Percentiles rank a stretch among this genome's conserved stretches.
phyloP scores from a whole-genome alignment of 352 stramenopile species.

The Albugo laibachii region DNA sequence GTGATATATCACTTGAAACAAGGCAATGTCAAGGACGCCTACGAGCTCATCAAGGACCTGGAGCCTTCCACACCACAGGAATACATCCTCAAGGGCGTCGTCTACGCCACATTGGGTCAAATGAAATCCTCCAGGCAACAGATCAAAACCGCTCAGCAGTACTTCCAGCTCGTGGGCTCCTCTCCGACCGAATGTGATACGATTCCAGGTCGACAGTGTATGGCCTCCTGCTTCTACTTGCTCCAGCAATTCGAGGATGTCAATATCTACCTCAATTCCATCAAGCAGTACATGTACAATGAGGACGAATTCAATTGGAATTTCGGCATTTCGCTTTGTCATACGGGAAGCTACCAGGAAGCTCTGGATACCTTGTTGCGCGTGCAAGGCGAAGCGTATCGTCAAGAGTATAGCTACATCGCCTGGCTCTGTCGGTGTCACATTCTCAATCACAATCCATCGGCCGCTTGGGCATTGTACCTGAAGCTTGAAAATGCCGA shows the following conservation, averaged over 20 bases:
- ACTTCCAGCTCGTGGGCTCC: constrained; percentile 87
- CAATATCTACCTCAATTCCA: constrained; percentile 94
- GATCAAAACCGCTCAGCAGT: constrained; percentile 86
- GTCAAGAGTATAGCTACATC: constrained; percentile 86
- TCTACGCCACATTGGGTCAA: constrained; percentile 84
- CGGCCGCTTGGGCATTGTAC: constrained; percentile 91
- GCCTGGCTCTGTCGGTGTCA: constrained; percentile 82
- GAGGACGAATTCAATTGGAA: constrained; percentile 98
- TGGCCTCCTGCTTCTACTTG: constrained; percentile 94
- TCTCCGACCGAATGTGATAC: constrained; percentile 91
- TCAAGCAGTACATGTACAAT: constrained; percentile 92
- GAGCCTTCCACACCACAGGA: constrained; percentile 86
- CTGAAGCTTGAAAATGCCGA: constrained; percentile 91
- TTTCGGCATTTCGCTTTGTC: constrained; percentile 84
- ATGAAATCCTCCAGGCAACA: constrained; percentile 76
- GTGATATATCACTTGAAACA: constrained; percentile 87
- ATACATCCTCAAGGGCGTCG: constrained; percentile 81
- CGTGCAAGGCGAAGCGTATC: constrained; percentile 83
- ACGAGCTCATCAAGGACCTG: constrained; percentile 89
- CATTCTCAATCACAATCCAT: constrained; percentile 89
- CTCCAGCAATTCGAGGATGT: constrained; percentile 93
- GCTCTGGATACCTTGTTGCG: constrained; percentile 85
- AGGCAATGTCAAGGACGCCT: constrained; percentile 85
- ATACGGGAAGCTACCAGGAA: constrained; percentile 84
- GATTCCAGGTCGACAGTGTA: constrained; percentile 92